Base-by-base conservation (phyloP, 2,329 filamentous ascomycete species). In the Diplodia sapinea region DNA sequence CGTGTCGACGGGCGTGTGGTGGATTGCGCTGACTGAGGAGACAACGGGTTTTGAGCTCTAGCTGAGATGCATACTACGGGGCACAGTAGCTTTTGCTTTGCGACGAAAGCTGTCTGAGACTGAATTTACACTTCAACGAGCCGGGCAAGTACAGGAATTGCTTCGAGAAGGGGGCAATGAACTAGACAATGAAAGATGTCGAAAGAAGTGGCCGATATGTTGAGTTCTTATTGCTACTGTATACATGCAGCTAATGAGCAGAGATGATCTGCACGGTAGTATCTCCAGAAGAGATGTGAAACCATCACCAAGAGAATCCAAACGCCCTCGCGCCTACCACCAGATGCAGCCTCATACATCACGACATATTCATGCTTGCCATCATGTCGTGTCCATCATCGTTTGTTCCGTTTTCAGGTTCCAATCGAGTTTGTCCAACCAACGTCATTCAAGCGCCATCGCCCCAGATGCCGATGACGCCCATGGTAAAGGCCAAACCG, bases 401-500 rank as follows among this genome's bases (percentile, higher is more conserved):
- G 31, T 63, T 63, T 23, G 31, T 49, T 47, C 59, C n/a, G 51
- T 47, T 20, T 47, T n/a, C 29, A 38, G 50, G n/a, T 33, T 23
- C 38, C 55, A 33, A 50, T 50, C 40, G 2, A 17, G 31, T 31
- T 11, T 17, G 26, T 17, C 26, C 8, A 20, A 17, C 17, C 26
- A 31, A 3, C 31, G 17, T 11, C 20, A 1, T 56, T 68, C 70
- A 76, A 51, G 75, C 74, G 15, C 77, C 81, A 72, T 84, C 82
- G 1, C 82, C 82, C 82, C 82, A 84, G 50, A 84, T 74, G 0
- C 82, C 82, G 43, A 84, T 76, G 17, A 84, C 76, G 31, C 76
- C 78, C 80, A 84, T 81, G 13, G 76, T 74, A 72, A 84, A 84
- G 3, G 79, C 82, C 23, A 79, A 26, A 1, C 81, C 82, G 13